Evolutionary conservation across 768 basidiomycete species (phyloP), one percentile per base, ranked within the genome.

Genomic region (Russula earlei): DNA sequence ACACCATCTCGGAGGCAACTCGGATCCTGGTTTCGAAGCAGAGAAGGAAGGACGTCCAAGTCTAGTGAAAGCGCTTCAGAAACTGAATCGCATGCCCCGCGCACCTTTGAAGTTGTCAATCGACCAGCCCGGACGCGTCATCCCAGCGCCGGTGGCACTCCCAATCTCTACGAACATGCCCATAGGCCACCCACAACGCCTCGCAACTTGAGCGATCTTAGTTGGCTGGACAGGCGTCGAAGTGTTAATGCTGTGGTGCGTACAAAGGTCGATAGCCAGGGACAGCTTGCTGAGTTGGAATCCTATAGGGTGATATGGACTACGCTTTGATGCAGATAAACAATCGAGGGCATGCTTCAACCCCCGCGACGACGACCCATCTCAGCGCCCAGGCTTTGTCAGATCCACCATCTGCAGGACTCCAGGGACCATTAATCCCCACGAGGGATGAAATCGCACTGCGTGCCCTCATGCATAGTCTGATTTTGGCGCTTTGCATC

Each of bases 201-300:
- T 29, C 73, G 80, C 54, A 82, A 77, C 58, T 70, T 88, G 37
- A 80, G 81, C 29, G 86, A 91, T 65, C 73, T 87, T 48, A 87
- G 87, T 65, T 91, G 89, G 89, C 71, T 89, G 33, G 78, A 84
- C 54, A 79, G 84, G 49, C 75, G 89, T 50, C 78, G 87, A 55
- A 87, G 83, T 66, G 70, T 85, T 29, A 83, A 81, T 64, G 77
- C 78, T 54, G 80, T 85, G 71, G 87, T 89, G 67, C 65, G 83
- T 72, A 40, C 42, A 12, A 20, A 36, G 46, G 46, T 55, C 55
- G 51, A 45, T 33, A 37, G 20, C 47, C 38, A 14, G n/a, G 47
- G 22, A 42, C 33, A 27, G 9, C 11, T 51, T 24, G 11, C 43
- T 53, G 37, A 56, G 42, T 11, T 37, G 7, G 19, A 41, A 22